Conservation (phyloP, 192 early-diverging fungal species). For the Umbelopsis isabellina region DNA sequence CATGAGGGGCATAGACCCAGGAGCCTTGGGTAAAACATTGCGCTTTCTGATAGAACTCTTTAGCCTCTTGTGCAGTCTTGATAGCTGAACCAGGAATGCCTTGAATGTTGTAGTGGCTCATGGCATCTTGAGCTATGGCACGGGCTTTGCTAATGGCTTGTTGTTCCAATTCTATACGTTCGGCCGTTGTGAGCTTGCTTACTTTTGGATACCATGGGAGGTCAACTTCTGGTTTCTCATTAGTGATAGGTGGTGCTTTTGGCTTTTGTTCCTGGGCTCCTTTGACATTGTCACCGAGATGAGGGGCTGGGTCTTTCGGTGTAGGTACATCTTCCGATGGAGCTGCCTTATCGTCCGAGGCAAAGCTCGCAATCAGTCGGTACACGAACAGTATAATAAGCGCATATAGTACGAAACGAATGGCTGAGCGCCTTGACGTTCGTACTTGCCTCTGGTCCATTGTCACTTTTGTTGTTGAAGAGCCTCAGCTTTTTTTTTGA, state of each 20-base stretch:
- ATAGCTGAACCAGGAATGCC: constrained; percentile 13
- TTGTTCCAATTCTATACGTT: constrained; percentile 5
- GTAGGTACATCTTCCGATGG: not conserved
- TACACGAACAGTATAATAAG: not conserved
- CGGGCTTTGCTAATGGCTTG: not conserved
- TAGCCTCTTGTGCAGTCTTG: constrained; percentile 3
- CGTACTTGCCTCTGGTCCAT: constrained; percentile 17
- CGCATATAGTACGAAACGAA: not conserved
- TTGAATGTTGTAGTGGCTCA: not conserved
- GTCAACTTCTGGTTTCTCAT: not conserved
- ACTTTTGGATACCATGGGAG: not conserved
- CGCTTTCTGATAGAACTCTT: not conserved
- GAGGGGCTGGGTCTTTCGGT: not conserved
- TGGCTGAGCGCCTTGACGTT: constrained; percentile 10
- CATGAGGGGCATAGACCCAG: constrained; percentile 25
- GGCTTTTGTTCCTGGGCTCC: not conserved
- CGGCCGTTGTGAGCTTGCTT: not conserved
- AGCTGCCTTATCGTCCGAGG: not conserved
- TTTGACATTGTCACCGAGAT: not conserved
- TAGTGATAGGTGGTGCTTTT: not conserved
- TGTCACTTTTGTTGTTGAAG: no score
- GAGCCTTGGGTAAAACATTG: constrained; percentile 36
- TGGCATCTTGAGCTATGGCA: not conserved
- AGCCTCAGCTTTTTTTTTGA: not conserved
- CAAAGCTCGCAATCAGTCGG: not conserved